Evolutionary conservation across 441 rosid genomes (phyloP).

Genomic region (Gossypium lobatum): DNA sequence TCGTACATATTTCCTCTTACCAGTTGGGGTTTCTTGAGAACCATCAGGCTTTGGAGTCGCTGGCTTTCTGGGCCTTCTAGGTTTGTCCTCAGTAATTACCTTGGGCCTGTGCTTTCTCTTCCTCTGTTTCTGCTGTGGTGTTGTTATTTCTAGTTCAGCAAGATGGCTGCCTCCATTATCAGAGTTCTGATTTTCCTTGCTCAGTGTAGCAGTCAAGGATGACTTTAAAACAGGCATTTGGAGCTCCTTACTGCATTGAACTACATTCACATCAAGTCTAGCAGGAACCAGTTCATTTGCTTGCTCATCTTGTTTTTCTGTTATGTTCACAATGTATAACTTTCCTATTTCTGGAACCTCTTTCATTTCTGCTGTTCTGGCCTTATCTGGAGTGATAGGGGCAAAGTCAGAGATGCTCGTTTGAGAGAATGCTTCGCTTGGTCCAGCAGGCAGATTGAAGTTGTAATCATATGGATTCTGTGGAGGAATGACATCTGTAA

Average conservation of each 20-base stretch:
- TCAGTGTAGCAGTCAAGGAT: conserved; percentile 18
- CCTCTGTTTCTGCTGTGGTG: conserved; percentile 63
- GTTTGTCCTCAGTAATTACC: conserved; percentile 62
- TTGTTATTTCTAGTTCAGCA: conserved; percentile 37
- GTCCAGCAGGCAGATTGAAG: conserved; percentile 28
- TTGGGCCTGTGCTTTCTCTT: conserved; percentile 85
- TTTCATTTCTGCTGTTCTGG: conserved; percentile 17
- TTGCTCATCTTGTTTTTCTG: conserved; percentile 21
- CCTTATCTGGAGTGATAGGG: conserved; percentile 55
- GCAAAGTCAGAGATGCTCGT: conserved; percentile 25
- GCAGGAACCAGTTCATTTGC: conserved; percentile 17
- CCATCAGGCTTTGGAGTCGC: conserved; percentile 18
- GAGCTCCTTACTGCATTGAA: conserved; percentile 19
- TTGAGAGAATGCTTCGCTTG: conserved; percentile 20
- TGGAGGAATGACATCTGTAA: conserved; percentile 30
- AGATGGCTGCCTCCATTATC: conserved; percentile 23
- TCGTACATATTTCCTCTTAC: conserved; percentile 45
- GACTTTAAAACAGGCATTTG: conserved; percentile 22
- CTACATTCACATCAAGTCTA: conserved; percentile 5
- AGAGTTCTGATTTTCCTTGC: conserved; percentile 30
- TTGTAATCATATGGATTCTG: conserved; percentile 29
- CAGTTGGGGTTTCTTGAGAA: conserved; percentile 30
- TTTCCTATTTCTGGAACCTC: conserved; percentile 19
- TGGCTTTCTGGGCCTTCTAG: conserved; percentile 33
- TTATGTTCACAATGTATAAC: conserved; percentile 16